phyloP scores from a whole-genome alignment of 164 flowering plant genomes.

The Umbilicus rupestris region DNA sequence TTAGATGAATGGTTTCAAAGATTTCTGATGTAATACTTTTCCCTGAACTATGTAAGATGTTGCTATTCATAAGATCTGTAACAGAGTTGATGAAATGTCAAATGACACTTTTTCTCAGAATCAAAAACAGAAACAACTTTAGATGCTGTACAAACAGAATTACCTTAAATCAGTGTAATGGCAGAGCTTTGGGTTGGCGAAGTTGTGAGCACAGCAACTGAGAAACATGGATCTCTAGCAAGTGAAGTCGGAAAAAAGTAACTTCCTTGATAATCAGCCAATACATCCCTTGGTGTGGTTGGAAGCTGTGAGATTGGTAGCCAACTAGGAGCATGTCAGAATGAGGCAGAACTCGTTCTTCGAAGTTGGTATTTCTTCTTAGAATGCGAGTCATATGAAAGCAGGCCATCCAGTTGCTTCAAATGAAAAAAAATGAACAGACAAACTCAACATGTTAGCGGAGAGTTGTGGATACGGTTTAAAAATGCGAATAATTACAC shows the following conservation, averaged over 20 bases:
- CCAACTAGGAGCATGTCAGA: not conserved
- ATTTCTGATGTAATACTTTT: too few species aligned
- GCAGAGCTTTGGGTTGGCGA: too few species aligned
- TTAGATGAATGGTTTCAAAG: too few species aligned
- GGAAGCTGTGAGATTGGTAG: too few species aligned
- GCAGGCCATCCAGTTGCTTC: constrained; percentile 6
- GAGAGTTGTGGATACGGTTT: not conserved
- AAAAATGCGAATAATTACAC: not conserved
- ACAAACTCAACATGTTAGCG: not conserved
- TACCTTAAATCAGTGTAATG: too few species aligned
- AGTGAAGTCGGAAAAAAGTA: not conserved
- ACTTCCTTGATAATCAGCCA: not conserved
- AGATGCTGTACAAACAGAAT: too few species aligned
- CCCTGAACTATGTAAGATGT: too few species aligned
- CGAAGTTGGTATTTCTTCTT: constrained; percentile 7
- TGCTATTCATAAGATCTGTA: too few species aligned
- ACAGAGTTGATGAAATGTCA: too few species aligned
- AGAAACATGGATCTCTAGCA: not conserved
- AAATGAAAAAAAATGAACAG: not conserved
- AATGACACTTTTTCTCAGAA: too few species aligned
- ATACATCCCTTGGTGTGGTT: not conserved
- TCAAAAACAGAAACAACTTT: too few species aligned
- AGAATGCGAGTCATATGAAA: not conserved
- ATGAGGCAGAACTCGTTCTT: constrained; percentile 7
- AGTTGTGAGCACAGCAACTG: too few species aligned